A percentile compares a stretch with the other conserved stretches of the same genome.
Conservation (phyloP, 1,139 yeast genomes). For the Petasospora fabianii region DNA sequence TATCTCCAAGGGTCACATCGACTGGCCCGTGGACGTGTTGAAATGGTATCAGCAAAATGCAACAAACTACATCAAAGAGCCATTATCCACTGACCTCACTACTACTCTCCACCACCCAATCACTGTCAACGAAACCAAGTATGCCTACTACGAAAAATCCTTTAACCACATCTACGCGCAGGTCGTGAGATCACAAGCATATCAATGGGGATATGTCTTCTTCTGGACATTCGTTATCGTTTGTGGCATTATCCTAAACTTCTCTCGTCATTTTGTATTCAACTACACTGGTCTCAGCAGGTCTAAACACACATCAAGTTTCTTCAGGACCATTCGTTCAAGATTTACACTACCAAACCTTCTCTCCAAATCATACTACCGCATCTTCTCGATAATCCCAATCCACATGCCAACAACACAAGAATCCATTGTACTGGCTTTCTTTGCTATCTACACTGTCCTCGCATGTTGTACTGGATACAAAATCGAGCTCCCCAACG, state of each 20-base stretch:
- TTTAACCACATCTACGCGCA: constrained; percentile 32
- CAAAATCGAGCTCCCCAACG: constrained; percentile 36
- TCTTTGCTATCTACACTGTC: constrained; percentile 36
- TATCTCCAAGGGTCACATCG: constrained; percentile 28
- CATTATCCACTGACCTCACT: constrained; percentile 20
- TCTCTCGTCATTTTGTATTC: constrained; percentile 21
- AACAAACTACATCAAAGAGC: constrained; percentile 28
- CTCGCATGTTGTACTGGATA: constrained; percentile 39
- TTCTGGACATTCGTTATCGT: constrained; percentile 36
- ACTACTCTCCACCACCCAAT: constrained; percentile 30
- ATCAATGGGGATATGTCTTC: constrained; percentile 39
- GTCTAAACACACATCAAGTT: constrained; percentile 13
- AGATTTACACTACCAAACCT: constrained; percentile 37
- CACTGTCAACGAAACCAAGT: constrained; percentile 29
- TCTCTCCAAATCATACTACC: constrained; percentile 25
- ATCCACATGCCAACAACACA: constrained; percentile 47
- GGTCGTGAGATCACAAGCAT: constrained; percentile 35
- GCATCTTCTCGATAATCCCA: constrained; percentile 28
- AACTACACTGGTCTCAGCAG: constrained; percentile 13
- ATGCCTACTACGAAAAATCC: constrained; percentile 30
- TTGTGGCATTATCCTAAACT: constrained; percentile 29
- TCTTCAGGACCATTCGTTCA: constrained; percentile 19
- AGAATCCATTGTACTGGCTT: constrained; percentile 38
- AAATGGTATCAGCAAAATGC: constrained; percentile 32
- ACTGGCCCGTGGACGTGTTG: constrained; percentile 32